phyloP scores from a whole-genome alignment of 129 eudicot species.

The carrot (Daucus carota) region DH1_v3.0 NC_030381.2:31199501-31200000 shows the following conservation, averaged over 20 bases:
- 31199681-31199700: slow-evolving; percentile 74
- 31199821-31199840: neutral
- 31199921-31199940: neutral
- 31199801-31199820: neutral
- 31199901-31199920: neutral
- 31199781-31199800: neutral
- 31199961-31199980: neutral
- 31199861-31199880: neutral
- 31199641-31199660: slow-evolving; percentile 12
- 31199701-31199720: slow-evolving; percentile 58
- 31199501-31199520: neutral
- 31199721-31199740: slow-evolving; percentile 34
- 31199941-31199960: neutral
- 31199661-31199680: slow-evolving; percentile 57
- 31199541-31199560: neutral
- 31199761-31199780: neutral
- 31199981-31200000: neutral
- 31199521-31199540: neutral
- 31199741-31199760: neutral
- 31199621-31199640: slow-evolving; percentile 1
- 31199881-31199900: neutral
- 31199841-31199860: neutral
- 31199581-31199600: neutral
- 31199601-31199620: neutral
- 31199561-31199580: neutral